Conservation (phyloP, 2,329 filamentous ascomycete genomes). For the Alternaria arbusti region DNA sequence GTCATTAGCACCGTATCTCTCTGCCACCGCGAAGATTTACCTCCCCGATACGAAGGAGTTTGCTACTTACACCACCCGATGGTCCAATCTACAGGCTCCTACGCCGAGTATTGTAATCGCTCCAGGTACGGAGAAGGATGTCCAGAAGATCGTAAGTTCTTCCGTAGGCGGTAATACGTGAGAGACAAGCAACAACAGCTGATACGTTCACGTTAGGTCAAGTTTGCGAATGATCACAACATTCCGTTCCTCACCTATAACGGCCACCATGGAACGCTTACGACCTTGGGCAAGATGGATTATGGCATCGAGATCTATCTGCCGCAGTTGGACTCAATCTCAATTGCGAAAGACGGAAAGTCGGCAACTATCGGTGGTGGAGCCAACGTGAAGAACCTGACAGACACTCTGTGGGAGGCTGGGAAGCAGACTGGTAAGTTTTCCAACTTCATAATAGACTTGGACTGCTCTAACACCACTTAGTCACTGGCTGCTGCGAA, state of each 20-base stretch:
- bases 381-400: constrained; percentile 54
- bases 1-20: constrained; percentile 20
- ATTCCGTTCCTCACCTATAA: constrained; percentile 62
- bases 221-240: constrained; percentile 55
- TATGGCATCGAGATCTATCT: constrained; percentile 61
- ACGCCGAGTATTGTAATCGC: constrained; percentile 27
- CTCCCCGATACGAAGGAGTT: constrained; percentile 21
- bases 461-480: neutral
- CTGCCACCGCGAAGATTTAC: constrained; percentile 22
- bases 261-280: constrained; percentile 60
- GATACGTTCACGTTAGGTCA: constrained; percentile 42
- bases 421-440: constrained; percentile 58
- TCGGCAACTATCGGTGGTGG: constrained; percentile 60
- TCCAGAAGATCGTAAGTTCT: constrained; percentile 26
- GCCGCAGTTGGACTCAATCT: constrained; percentile 52
- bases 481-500: constrained; percentile 53
- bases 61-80: constrained; percentile 9
- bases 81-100: constrained; percentile 28
- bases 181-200: neutral
- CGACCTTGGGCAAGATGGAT: constrained; percentile 57
- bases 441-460: accelerated
- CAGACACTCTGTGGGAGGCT: constrained; percentile 57
- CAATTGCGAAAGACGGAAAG: constrained; percentile 52
- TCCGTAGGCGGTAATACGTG: too few species aligned
- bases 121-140: constrained; percentile 26